Evolutionary conservation across 2,329 filamentous ascomycete species (phyloP).

Genomic region (Bisporella sp.): DNA sequence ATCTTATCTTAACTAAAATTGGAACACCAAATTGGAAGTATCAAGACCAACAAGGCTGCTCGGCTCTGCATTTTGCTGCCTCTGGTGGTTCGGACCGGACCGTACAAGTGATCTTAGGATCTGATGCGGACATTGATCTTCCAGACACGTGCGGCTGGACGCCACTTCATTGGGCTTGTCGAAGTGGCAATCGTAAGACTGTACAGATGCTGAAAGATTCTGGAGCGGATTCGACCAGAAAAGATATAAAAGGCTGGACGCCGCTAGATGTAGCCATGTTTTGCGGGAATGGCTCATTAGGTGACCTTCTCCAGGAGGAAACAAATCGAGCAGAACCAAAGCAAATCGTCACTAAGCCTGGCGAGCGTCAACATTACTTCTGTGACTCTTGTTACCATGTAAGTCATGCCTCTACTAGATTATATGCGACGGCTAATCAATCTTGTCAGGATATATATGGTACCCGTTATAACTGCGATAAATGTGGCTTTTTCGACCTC

Average conservation of each 20-base stretch:
- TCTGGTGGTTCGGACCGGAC: slow-evolving; percentile 4
- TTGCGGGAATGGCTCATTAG: slow-evolving; percentile 1
- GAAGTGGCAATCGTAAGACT: slow-evolving; percentile 5
- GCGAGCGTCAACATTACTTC: not conserved
- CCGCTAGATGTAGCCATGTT: slow-evolving; percentile 5
- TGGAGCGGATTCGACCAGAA: slow-evolving; percentile 4
- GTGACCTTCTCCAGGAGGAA: slow-evolving; percentile 1
- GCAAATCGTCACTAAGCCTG: slow-evolving; percentile 1
- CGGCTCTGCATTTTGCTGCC: slow-evolving; percentile 7
- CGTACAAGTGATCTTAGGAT: slow-evolving; percentile 1
- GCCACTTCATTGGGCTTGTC: slow-evolving; percentile 8
- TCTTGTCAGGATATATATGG: slow-evolving; percentile 1
- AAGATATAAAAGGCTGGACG: slow-evolving; percentile 4
- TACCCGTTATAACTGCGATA: slow-evolving; percentile 1
- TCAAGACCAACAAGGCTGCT: slow-evolving; percentile 7
- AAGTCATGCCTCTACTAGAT: slow-evolving; percentile 1
- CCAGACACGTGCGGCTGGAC: slow-evolving; percentile 8
- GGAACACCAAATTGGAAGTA: slow-evolving; percentile 3
- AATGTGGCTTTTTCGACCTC: slow-evolving; percentile 2
- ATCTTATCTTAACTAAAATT: slow-evolving; percentile 2
- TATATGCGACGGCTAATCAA: slow-evolving; percentile 2
- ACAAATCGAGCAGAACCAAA: not conserved
- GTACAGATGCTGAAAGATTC: slow-evolving; percentile 4
- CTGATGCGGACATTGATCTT: slow-evolving; percentile 4
- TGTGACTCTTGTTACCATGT: slow-evolving; percentile 9